These are phyloP conservation scores for Ceraceosorus guamensis DNA, from an alignment of 1,284 basidiomycete genomes.

Conservation along the genomic window DNA sequence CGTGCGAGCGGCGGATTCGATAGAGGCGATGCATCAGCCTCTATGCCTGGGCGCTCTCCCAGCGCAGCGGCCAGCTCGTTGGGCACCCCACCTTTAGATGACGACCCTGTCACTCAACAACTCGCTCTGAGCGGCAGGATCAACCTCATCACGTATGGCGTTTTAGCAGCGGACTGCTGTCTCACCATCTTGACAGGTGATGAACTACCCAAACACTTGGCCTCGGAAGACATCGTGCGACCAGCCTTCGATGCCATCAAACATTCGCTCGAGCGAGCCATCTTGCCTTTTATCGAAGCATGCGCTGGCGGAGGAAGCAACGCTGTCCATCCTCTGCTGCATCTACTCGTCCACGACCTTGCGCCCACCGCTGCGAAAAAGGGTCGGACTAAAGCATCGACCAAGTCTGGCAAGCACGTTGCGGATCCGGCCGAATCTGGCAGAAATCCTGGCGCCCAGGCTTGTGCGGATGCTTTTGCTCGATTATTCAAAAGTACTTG, in stretches of 20 bases:
- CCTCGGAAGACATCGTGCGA: slow-evolving; percentile 80
- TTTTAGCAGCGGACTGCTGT: slow-evolving; percentile 72
- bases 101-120: neutral
- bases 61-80: neutral
- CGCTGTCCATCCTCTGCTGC: slow-evolving; percentile 33
- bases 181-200: slow-evolving; percentile 70
- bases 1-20: neutral
- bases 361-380: slow-evolving; percentile 13
- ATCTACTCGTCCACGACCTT: slow-evolving; percentile 45
- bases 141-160: slow-evolving; percentile 58
- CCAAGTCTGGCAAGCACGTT: slow-evolving; percentile 15
- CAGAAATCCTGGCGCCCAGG: slow-evolving; percentile 12
- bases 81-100: neutral
- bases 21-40: neutral
- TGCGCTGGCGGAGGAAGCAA: slow-evolving; percentile 29
- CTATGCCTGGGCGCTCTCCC: too few species aligned
- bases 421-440: slow-evolving; percentile 7
- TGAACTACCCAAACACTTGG: slow-evolving; percentile 68
- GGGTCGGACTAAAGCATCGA: slow-evolving; percentile 11
- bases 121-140: slow-evolving; percentile 60
- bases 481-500: slow-evolving; percentile 27
- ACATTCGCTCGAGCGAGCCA: slow-evolving; percentile 66
- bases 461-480: slow-evolving; percentile 22
- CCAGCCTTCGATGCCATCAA: slow-evolving; percentile 69
- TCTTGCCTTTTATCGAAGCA: slow-evolving; percentile 82